phyloP scores from a whole-genome alignment of 1,139 yeast genomes.

The Saccharomyces hybrid region DNA sequence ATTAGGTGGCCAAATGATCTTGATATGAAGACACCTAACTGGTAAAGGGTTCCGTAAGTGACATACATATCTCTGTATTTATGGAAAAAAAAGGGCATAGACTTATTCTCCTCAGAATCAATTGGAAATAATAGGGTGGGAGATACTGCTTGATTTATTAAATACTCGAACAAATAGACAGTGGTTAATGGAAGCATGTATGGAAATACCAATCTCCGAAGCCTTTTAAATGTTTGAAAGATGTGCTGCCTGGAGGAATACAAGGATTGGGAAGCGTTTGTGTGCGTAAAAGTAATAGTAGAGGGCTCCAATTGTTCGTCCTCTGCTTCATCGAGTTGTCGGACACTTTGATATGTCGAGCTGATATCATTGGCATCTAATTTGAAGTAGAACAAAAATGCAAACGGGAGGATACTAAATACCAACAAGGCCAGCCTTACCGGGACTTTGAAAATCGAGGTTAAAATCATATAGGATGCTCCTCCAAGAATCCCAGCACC shows the following conservation, averaged over 20 bases:
- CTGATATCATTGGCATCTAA: conserved; percentile 10
- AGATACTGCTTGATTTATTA: conserved; percentile 84
- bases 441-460: conserved; percentile 46
- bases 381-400: conserved; percentile 39
- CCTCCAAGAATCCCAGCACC: conserved; percentile 90
- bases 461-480: conserved; percentile 45
- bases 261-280: background rate
- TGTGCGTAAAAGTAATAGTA: background rate
- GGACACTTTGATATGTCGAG: background rate
- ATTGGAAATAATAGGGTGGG: conserved; percentile 80
- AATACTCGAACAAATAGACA: conserved; percentile 81
- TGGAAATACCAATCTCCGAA: conserved; percentile 41
- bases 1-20: conserved; percentile 70
- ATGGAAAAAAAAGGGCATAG: conserved; percentile 39
- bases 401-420: conserved; percentile 44
- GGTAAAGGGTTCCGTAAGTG: conserved; percentile 86
- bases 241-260: background rate
- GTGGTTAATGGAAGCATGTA: conserved; percentile 77
- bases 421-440: conserved; percentile 41
- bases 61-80: conserved; percentile 83
- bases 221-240: background rate
- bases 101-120: conserved; percentile 31
- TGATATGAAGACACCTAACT: conserved; percentile 85
- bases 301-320: background rate
- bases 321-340: background rate